Conservation (phyloP, 108 stramenopile species). For the Craspedostauros australis region DNA sequence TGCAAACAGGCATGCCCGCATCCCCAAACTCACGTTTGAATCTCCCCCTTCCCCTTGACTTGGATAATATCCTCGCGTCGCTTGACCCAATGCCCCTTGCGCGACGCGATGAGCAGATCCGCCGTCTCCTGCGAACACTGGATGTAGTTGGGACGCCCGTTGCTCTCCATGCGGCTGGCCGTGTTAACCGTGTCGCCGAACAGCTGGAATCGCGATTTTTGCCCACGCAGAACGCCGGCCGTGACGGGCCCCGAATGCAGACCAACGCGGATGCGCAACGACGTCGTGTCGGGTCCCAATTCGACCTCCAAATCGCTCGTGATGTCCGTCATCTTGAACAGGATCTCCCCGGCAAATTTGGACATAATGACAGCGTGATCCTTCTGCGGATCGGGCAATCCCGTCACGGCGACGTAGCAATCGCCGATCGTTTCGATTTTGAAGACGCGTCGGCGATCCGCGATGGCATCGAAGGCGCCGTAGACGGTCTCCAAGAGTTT, state of each 20-base stretch:
- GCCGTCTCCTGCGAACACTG: not conserved
- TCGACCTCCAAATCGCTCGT: slow-evolving; percentile 7
- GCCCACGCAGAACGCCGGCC: slow-evolving; percentile 17
- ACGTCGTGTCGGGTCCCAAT: slow-evolving; percentile 14
- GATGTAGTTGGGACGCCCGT: not conserved
- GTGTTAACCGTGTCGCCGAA: too few relatives aligned
- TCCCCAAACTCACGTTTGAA: too few relatives aligned
- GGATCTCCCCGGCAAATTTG: too few relatives aligned
- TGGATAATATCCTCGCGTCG: not conserved
- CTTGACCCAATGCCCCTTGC: not conserved
- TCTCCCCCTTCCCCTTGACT: too few relatives aligned
- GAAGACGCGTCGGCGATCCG: too few relatives aligned
- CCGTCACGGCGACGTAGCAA: slow-evolving; percentile 2
- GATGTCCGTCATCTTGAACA: too few relatives aligned
- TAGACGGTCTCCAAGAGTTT: too few relatives aligned
- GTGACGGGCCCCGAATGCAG: slow-evolving; percentile 16
- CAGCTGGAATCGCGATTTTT: slow-evolving; percentile 12
- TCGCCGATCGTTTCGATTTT: slow-evolving; percentile 4
- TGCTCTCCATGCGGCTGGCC: not conserved
- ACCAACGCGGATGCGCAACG: slow-evolving; percentile 14
- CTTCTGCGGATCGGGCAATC: not conserved
- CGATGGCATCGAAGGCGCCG: too few relatives aligned
- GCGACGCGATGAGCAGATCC: not conserved
- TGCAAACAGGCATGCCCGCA: too few relatives aligned
- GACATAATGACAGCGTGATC: too few relatives aligned